phyloP scores from a whole-genome alignment of 1,284 basidiomycete genomes.

The Boletus mariae region DNA sequence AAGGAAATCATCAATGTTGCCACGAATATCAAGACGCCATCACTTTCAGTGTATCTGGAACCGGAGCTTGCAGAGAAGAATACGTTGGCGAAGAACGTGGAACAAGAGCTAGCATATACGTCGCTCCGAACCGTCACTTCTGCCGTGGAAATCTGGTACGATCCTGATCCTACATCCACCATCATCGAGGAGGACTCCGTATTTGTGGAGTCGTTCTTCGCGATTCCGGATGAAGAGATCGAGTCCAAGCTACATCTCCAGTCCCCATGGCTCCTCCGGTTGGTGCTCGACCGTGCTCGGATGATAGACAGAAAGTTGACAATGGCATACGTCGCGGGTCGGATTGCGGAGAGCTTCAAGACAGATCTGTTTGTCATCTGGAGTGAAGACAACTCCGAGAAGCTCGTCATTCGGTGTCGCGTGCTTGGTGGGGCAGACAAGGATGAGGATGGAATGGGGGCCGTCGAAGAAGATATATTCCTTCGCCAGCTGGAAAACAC shows the following conservation, averaged over 20 bases:
- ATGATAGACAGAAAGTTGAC: conserved; percentile 97
- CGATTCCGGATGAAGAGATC: too few species aligned
- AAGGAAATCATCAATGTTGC: too few species aligned
- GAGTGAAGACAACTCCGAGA: conserved; percentile 98
- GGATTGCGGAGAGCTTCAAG: conserved; percentile 93
- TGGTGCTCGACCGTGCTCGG: conserved; percentile 95
- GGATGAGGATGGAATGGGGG: conserved; percentile 76
- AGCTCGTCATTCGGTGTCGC: conserved; percentile 95
- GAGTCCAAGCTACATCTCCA: conserved; percentile 88
- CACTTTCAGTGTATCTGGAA: too few species aligned
- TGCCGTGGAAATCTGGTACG: too few species aligned
- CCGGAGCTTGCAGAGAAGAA: too few species aligned
- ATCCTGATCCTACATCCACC: too few species aligned
- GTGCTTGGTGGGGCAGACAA: conserved; percentile 88
- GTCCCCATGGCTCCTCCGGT: conserved; percentile 96
- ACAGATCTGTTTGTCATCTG: conserved; percentile 97
- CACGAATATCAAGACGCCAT: too few species aligned
- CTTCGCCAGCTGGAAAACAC: conserved; percentile 94
- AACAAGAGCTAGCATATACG: too few species aligned
- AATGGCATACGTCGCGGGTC: conserved; percentile 93
- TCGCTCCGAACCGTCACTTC: too few species aligned
- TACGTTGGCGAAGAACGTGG: too few species aligned
- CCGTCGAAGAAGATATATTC: conserved; percentile 94
- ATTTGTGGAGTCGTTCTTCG: too few species aligned
- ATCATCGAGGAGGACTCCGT: too few species aligned